Evolutionary conservation across 2,329 filamentous ascomycete genomes (phyloP).

Genomic region (Hymenoscyphus fraxineus): DNA sequence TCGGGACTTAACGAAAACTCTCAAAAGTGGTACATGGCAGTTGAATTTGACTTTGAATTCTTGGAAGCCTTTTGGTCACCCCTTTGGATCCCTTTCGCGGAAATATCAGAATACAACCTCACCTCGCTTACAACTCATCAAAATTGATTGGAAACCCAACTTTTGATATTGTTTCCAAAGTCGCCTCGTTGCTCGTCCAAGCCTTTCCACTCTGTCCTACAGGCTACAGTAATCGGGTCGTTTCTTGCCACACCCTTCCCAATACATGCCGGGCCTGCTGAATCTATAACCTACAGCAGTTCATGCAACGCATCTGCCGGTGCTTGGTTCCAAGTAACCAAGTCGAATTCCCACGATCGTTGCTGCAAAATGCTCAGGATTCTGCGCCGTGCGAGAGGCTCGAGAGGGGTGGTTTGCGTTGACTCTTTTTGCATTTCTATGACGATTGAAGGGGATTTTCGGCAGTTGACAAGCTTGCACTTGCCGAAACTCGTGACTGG

Average conservation of each 20-base stretch:
- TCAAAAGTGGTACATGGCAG: background rate
- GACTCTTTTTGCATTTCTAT: background rate
- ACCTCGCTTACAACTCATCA: slow-evolving; percentile 1
- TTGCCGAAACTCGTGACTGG: background rate
- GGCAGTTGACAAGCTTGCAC: background rate
- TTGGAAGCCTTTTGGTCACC: background rate
- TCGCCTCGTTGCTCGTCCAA: background rate
- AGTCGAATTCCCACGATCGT: background rate
- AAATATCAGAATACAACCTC: background rate
- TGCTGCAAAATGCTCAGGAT: background rate
- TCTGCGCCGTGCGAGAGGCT: background rate
- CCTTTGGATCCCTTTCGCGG: background rate
- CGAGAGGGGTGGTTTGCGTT: background rate
- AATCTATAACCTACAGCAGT: background rate
- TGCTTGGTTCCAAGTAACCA: background rate
- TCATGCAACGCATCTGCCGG: slow-evolving; percentile 1
- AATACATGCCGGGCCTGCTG: background rate
- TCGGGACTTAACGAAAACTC: no score
- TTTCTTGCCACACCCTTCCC: background rate
- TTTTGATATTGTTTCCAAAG: background rate
- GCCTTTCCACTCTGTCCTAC: background rate
- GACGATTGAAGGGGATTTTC: background rate
- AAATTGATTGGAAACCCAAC: background rate
- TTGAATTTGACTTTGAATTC: background rate
- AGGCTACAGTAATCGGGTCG: no score